Conservation (phyloP, 2,329 filamentous ascomycete genomes). For the Claviceps capensis region DNA sequence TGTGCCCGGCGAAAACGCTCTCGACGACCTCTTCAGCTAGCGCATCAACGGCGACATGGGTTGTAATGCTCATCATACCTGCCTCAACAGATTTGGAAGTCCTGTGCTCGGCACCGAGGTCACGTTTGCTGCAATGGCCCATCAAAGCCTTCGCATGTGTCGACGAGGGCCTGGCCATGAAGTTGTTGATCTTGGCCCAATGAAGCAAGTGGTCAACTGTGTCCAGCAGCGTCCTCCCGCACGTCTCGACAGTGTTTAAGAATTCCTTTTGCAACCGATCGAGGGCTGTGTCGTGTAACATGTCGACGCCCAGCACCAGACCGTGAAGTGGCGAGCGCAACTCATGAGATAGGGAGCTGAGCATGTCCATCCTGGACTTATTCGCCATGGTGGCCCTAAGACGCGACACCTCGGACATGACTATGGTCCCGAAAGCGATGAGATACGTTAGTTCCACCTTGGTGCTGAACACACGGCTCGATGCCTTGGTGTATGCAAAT, state of each 20-base stretch:
- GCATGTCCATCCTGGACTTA: slow-evolving; percentile 41
- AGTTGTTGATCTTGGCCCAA: slow-evolving; percentile 40
- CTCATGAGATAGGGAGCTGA: slow-evolving; percentile 48
- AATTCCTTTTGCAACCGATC: slow-evolving; percentile 31
- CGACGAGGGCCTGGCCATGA: slow-evolving; percentile 6
- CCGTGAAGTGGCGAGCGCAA: slow-evolving; percentile 47
- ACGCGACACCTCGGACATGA: slow-evolving; percentile 42
- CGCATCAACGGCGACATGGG: slow-evolving; percentile 21
- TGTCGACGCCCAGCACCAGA: slow-evolving; percentile 38
- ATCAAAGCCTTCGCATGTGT: not conserved
- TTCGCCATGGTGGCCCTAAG: slow-evolving; percentile 24
- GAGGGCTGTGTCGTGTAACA: slow-evolving; percentile 37
- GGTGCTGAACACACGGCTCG: slow-evolving; percentile 28
- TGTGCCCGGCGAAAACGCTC: slow-evolving; percentile 31
- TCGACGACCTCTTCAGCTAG: slow-evolving; percentile 33
- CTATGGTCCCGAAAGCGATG: slow-evolving; percentile 36
- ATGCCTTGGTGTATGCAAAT: slow-evolving; percentile 33
- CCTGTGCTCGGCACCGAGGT: not conserved
- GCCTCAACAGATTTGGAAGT: slow-evolving; percentile 3
- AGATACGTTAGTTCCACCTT: slow-evolving; percentile 37
- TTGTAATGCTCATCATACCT: slow-evolving; percentile 8
- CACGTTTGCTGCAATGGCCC: not conserved
- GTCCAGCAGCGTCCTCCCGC: slow-evolving; percentile 36
- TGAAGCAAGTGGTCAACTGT: slow-evolving; percentile 41
- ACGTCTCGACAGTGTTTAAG: slow-evolving; percentile 34